Evolutionary conservation across 139 green algal genomes (phyloP), one percentile per base, ranked within the genome.

Genomic region (Marvania coccoides): DNA sequence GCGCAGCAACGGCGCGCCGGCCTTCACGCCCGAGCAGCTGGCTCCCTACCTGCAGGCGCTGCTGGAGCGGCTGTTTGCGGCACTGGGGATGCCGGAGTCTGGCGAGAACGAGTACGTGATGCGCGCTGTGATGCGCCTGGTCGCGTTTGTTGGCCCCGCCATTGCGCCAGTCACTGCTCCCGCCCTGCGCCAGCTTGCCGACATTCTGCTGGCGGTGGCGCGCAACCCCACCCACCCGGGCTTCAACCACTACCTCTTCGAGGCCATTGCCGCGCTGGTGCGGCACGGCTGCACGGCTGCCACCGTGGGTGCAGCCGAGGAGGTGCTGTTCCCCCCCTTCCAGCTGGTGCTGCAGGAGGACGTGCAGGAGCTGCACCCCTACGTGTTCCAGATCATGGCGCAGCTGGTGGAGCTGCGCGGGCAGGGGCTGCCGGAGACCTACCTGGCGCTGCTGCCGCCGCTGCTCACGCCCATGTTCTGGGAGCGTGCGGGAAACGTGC

Each of bases 171-270:
- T 86, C 19, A 83, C 81, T 12, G 60, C 79, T 33, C 54, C 79
- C 40, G 77, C 71, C 55, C 46, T 84, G 29, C 40, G 77, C 58
- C 42, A 62, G 58, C 86, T 96, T 13, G 72, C 75, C 5, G 70
- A 58, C 35, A 88, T 88, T 61, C 76, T 97, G 60, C 63, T 90
- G 55, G 78, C 83, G 34, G 86, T 96, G 48, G 95, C 85, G 79
- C 82, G 90, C 61, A 99, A 99, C 78, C 95, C 95, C 31, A 87
- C 72, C 24, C 87, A 95, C 51, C 91, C 95, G 3, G 87, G 79
- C 33, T 99, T 98, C 90, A 96, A 94, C 76, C 95, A 99, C 81
- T 98, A 93, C 72, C 78, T 98, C 28, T 99, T 99, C 67, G 95
- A 99, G 75, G 72, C 74, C 2, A 81, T 98, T 10, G 91, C 95